Evolutionary conservation across 2,329 filamentous ascomycete genomes (phyloP).

Genomic region (Drechslerella coelobrocha): DNA sequence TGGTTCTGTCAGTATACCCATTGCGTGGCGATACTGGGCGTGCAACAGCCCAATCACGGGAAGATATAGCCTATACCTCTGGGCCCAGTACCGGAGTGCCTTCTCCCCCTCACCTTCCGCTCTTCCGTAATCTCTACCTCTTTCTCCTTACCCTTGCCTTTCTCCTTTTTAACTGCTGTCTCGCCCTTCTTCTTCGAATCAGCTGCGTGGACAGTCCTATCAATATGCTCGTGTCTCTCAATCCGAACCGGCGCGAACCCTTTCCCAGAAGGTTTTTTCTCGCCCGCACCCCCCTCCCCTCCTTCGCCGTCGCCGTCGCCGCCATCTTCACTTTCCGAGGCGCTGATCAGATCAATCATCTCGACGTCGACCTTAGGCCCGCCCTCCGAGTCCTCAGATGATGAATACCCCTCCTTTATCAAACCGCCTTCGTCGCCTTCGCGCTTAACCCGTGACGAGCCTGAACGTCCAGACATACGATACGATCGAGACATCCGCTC

Average conservation of each 20-base stretch:
- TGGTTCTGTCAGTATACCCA: constrained; percentile 1
- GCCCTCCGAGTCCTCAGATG: constrained; percentile 52
- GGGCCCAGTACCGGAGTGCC: constrained; percentile 36
- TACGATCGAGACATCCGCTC: constrained; percentile 19
- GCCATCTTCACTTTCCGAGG: constrained; percentile 42
- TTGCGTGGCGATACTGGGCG: too few species aligned
- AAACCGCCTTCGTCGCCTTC: constrained; percentile 43
- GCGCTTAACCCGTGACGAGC: constrained; percentile 27
- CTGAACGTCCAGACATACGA: not conserved
- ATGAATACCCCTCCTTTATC: constrained; percentile 49
- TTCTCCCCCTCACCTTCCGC: constrained; percentile 48
- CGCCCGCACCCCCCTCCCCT: constrained; percentile 7
- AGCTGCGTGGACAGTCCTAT: constrained; percentile 51
- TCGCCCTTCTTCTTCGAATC: constrained; percentile 51
- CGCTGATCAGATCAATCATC: constrained; percentile 53
- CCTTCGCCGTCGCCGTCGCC: constrained; percentile 32
- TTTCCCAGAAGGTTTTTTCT: constrained; percentile 29
- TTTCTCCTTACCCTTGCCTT: constrained; percentile 45
- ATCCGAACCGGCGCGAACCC: constrained; percentile 47
- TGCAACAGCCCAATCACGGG: too few species aligned
- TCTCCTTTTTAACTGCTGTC: constrained; percentile 46
- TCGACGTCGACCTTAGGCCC: constrained; percentile 54
- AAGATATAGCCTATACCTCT: constrained; percentile 23
- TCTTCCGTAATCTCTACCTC: constrained; percentile 52
- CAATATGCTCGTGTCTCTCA: constrained; percentile 51